These are phyloP conservation scores for Zopfia rhizophila DNA, from an alignment of 2,329 filamentous ascomycete genomes.

Conservation along the genomic window DNA sequence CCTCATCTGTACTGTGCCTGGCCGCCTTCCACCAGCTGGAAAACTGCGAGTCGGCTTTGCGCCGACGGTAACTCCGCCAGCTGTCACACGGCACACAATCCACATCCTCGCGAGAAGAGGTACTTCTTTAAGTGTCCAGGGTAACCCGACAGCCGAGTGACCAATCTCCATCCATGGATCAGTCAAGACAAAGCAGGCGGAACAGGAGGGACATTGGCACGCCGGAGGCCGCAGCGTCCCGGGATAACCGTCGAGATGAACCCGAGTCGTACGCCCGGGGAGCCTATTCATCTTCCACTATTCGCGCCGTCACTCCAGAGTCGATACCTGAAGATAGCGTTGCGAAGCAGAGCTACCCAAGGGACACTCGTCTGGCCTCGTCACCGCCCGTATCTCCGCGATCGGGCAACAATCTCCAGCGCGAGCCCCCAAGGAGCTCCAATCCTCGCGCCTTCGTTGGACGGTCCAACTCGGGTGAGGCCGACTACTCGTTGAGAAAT, in stretches of 20 bases:
- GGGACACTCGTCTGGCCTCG: slow-evolving; percentile 15
- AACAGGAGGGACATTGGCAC: slow-evolving; percentile 38
- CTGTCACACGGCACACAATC: slow-evolving; percentile 11
- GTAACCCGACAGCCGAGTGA: slow-evolving; percentile 13
- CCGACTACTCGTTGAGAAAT: slow-evolving; percentile 42
- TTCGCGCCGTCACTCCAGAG: slow-evolving; percentile 76
- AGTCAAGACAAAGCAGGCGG: slow-evolving; percentile 29
- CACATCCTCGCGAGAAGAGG: background rate
- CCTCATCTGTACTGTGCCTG: slow-evolving; percentile 1
- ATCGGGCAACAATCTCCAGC: slow-evolving; percentile 28
- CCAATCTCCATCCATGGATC: slow-evolving; percentile 38
- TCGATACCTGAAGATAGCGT: slow-evolving; percentile 37
- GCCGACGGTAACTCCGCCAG: slow-evolving; percentile 1
- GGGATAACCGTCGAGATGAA: slow-evolving; percentile 35
- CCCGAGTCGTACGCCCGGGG: slow-evolving; percentile 15
- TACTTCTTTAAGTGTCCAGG: slow-evolving; percentile 1
- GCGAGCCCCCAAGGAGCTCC: slow-evolving; percentile 27
- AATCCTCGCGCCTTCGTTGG: slow-evolving; percentile 40
- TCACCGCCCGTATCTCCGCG: slow-evolving; percentile 46
- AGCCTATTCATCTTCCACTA: slow-evolving; percentile 54
- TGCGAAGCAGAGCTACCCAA: slow-evolving; percentile 21
- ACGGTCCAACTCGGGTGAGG: slow-evolving; percentile 46
- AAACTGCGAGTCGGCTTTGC: slow-evolving; percentile 11
- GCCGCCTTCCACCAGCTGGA: slow-evolving; percentile 4
- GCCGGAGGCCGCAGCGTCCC: slow-evolving; percentile 26